These are phyloP conservation scores for Colletotrichum scovillei DNA, from an alignment of 2,329 filamentous ascomycete species.

Conservation along the genomic window DNA sequence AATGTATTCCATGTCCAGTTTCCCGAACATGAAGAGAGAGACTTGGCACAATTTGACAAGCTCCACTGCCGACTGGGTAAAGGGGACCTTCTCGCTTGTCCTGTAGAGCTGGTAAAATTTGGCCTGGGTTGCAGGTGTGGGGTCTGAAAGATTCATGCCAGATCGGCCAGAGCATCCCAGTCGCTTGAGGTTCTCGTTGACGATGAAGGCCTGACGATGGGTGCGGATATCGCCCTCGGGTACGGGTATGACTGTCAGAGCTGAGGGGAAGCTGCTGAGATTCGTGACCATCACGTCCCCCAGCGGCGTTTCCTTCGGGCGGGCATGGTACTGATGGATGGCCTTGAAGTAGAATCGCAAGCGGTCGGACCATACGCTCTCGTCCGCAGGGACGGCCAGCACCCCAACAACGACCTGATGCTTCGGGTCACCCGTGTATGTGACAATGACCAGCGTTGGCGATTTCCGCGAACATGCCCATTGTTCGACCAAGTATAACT, in stretches of 20 bases:
- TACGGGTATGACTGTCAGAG: slow-evolving; percentile 89
- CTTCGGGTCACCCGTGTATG: slow-evolving; percentile 87
- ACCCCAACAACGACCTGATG: slow-evolving; percentile 85
- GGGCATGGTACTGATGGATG: slow-evolving; percentile 85
- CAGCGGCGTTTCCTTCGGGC: slow-evolving; percentile 82
- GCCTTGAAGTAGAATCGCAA: slow-evolving; percentile 88
- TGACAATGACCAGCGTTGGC: slow-evolving; percentile 91
- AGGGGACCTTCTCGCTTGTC: slow-evolving; percentile 83
- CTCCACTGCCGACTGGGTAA: slow-evolving; percentile 84
- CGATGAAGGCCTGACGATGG: slow-evolving; percentile 86
- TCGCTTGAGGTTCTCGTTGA: slow-evolving; percentile 94
- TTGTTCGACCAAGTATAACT: slow-evolving; percentile 95
- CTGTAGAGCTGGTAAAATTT: slow-evolving; percentile 94
- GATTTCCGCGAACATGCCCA: slow-evolving; percentile 95
- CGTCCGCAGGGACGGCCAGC: slow-evolving; percentile 83
- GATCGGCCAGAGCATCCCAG: slow-evolving; percentile 91
- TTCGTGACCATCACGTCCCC: slow-evolving; percentile 96
- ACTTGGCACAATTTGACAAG: slow-evolving; percentile 92
- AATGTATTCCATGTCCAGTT: slow-evolving; percentile 87
- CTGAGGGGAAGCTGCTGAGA: slow-evolving; percentile 89
- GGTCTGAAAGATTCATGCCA: slow-evolving; percentile 82
- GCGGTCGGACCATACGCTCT: slow-evolving; percentile 81
- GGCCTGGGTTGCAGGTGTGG: slow-evolving; percentile 83
- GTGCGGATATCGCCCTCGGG: slow-evolving; percentile 86
- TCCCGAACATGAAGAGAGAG: slow-evolving; percentile 87